Evolutionary conservation across 805 yeast species (phyloP).

Genomic region (Zygotorulaspora chibaensis): DNA sequence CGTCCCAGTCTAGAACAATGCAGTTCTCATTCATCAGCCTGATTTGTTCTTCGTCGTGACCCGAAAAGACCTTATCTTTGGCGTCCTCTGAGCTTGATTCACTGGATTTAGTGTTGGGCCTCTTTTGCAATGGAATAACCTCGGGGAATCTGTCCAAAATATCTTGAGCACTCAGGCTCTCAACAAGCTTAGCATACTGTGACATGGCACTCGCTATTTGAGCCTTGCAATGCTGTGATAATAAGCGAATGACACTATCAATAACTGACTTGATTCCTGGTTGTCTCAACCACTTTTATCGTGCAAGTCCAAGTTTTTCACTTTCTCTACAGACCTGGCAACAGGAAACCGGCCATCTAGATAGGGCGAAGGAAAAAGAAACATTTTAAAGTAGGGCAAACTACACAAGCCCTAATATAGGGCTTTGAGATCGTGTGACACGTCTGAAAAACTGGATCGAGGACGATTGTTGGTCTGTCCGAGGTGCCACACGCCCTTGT

Average conservation of each 20-base stretch:
- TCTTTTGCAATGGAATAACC: slow-evolving; percentile 55
- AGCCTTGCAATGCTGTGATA: too few species aligned
- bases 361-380: too few species aligned
- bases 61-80: slow-evolving; percentile 55
- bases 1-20: slow-evolving; percentile 85
- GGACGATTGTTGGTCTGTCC: neutral
- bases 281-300: too few species aligned
- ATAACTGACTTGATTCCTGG: too few species aligned
- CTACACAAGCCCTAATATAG: neutral
- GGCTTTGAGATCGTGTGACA: too few species aligned
- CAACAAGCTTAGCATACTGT: slow-evolving; percentile 51
- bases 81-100: slow-evolving; percentile 30
- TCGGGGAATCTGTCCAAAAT: slow-evolving; percentile 61
- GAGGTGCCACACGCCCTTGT: neutral
- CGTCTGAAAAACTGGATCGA: neutral
- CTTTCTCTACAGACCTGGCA: too few species aligned
- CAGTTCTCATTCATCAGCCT: slow-evolving; percentile 94
- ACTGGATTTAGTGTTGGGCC: slow-evolving; percentile 52
- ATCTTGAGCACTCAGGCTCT: slow-evolving; percentile 43
- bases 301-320: too few species aligned
- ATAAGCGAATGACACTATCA: too few species aligned
- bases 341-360: too few species aligned
- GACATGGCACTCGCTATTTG: slow-evolving; percentile 12
- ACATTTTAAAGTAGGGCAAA: too few species aligned
- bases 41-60: slow-evolving; percentile 93